A percentile compares a stretch with the other conserved stretches of the same genome.
These are phyloP conservation scores for Chenopodium album DNA, from an alignment of 148 eudicot genomes.

Conservation along the genomic window DNA sequence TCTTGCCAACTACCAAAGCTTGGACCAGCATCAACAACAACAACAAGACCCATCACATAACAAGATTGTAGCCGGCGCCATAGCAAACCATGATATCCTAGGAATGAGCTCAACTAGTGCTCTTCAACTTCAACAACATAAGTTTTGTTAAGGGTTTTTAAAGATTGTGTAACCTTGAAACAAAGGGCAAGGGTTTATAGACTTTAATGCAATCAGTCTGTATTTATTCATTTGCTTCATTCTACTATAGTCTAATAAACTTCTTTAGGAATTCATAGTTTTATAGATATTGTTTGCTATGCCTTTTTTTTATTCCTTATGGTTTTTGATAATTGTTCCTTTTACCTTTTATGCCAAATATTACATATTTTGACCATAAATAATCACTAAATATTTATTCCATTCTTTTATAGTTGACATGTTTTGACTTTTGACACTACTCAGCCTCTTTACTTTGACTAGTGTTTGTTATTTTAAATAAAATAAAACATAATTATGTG, in stretches of 20 bases:
- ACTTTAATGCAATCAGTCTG: background rate
- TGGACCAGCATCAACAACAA: constrained; percentile 40
- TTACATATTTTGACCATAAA: no score
- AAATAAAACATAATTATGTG: no score
- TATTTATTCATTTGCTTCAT: background rate
- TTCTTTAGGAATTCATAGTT: background rate
- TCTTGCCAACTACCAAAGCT: constrained; percentile 56
- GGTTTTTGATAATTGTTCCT: no score
- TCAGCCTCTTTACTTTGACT: no score
- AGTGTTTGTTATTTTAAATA: no score
- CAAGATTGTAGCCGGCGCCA: constrained; percentile 21
- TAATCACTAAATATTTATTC: no score
- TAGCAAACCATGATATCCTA: constrained; percentile 14
- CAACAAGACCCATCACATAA: constrained; percentile 26
- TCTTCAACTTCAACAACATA: constrained; percentile 29
- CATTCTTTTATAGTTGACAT: no score
- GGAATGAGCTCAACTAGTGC: constrained; percentile 23
- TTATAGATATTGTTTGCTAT: background rate
- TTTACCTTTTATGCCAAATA: no score
- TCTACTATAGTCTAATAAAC: background rate
- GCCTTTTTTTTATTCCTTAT: background rate
- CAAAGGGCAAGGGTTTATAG: background rate
- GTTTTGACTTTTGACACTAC: no score
- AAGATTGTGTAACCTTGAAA: background rate
- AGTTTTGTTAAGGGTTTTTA: constrained; percentile 44